phyloP scores from a whole-genome alignment of 2,329 filamentous ascomycete species.

The Stagonosporopsis cucurbitacearum region DNA sequence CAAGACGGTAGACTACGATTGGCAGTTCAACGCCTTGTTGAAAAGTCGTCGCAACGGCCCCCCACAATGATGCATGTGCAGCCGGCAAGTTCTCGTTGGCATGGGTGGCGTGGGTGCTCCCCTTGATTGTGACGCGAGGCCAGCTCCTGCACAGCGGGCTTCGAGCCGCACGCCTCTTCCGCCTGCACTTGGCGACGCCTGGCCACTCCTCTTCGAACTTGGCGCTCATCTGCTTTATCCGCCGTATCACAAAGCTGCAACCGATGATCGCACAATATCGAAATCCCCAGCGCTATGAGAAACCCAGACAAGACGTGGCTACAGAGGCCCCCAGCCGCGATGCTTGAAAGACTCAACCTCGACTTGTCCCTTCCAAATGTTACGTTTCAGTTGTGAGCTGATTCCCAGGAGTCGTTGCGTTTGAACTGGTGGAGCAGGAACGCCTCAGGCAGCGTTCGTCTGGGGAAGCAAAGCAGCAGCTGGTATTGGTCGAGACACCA shows the following conservation, averaged over 20 bases:
- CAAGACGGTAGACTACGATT: conserved; percentile 5
- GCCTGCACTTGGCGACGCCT: conserved; percentile 11
- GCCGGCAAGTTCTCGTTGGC: conserved; percentile 12
- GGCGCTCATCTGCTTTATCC: conserved; percentile 3
- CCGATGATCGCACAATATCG: neutral
- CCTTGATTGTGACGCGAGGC: neutral
- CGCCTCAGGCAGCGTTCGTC: conserved; percentile 15
- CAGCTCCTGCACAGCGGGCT: conserved; percentile 12
- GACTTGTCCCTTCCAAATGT: neutral
- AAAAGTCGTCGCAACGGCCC: conserved; percentile 1
- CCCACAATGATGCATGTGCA: conserved; percentile 7
- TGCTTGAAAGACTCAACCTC: conserved; percentile 13
- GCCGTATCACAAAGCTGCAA: conserved; percentile 2
- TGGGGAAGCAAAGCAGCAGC: conserved; percentile 11
- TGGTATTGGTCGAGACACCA: neutral
- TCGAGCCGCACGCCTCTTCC: conserved; percentile 13
- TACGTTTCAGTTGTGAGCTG: conserved; percentile 23
- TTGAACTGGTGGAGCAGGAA: conserved; percentile 17
- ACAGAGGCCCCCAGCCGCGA: neutral
- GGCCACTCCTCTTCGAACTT: conserved; percentile 6
- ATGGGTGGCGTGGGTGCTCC: too few species aligned
- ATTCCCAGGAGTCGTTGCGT: conserved; percentile 18
- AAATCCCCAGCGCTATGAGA: conserved; percentile 9
- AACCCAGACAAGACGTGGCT: conserved; percentile 19
- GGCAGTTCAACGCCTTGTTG: neutral